Conservation (phyloP, 768 basidiomycete species). For the Pisolithus microcarpus region DNA sequence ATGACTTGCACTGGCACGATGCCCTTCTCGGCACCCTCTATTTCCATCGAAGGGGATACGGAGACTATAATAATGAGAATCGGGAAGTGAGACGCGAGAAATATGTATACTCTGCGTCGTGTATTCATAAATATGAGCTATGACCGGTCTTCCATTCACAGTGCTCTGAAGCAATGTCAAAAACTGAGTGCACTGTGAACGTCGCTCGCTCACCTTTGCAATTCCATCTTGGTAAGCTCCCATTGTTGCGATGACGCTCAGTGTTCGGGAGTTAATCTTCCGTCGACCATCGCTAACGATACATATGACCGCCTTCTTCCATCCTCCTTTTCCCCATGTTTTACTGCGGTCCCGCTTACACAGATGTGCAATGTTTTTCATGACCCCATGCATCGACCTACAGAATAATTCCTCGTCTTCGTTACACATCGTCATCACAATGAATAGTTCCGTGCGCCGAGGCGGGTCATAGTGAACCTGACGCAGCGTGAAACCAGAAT, state of each 20-base stretch:
- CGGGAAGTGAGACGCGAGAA: not conserved
- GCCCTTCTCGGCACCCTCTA: conserved; percentile 72
- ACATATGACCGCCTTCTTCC: conserved; percentile 97
- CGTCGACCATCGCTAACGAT: conserved; percentile 81
- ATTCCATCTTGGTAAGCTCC: conserved; percentile 93
- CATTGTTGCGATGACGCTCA: conserved; percentile 87
- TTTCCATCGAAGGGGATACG: conserved; percentile 73
- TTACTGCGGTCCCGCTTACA: conserved; percentile 81
- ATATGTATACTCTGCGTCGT: conserved; percentile 69
- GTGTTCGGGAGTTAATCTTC: conserved; percentile 78
- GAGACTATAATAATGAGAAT: conserved; percentile 46
- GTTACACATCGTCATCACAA: conserved; percentile 98
- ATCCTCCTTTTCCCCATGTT: conserved; percentile 96
- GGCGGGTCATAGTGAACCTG: conserved; percentile 91
- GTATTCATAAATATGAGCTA: conserved; percentile 89
- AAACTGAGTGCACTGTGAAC: not conserved
- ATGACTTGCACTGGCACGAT: conserved; percentile 87
- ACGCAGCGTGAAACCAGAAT: conserved; percentile 76
- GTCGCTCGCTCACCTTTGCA: conserved; percentile 53
- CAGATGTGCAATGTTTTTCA: conserved; percentile 87
- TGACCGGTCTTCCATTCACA: conserved; percentile 76
- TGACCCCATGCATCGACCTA: conserved; percentile 91
- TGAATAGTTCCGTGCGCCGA: conserved; percentile 87
- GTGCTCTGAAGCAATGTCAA: conserved; percentile 39
- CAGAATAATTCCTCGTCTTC: conserved; percentile 88